A percentile compares a stretch with the other conserved stretches of the same genome.
These are phyloP conservation scores for Neonectria hederae DNA, from an alignment of 2,329 filamentous ascomycete species.

Conservation along the genomic window DNA sequence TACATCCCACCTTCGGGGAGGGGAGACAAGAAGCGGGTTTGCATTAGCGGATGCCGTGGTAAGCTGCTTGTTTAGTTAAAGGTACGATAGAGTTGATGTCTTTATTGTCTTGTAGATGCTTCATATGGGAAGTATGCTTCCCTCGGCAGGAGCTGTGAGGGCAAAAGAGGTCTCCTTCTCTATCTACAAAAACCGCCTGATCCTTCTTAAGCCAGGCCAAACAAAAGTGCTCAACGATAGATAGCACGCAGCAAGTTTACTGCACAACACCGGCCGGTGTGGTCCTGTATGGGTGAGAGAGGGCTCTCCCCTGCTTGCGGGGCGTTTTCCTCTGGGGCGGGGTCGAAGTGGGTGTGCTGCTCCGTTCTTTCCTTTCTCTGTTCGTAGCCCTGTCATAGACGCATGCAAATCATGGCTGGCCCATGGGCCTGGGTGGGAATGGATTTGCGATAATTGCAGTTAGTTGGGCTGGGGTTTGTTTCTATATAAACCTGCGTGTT, in stretches of 20 bases:
- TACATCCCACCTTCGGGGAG: background rate
- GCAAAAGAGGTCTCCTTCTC: background rate
- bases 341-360: background rate
- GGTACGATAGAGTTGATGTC: background rate
- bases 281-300: no score
- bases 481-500: background rate
- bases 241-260: no score
- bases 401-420: background rate
- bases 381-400: background rate
- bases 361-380: background rate
- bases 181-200: background rate
- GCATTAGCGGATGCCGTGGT: conserved; percentile 27
- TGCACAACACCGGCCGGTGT: background rate
- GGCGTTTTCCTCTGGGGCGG: conserved; percentile 10
- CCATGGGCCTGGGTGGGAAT: conserved; percentile 1
- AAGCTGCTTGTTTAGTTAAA: no score
- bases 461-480: background rate
- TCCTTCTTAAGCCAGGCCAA: background rate
- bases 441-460: background rate
- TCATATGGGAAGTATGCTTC: background rate
- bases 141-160: background rate
- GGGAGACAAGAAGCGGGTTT: background rate
- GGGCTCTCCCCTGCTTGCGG: conserved; percentile 2
- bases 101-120: background rate
- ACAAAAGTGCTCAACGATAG: no score